Evolutionary conservation across 2,329 filamentous ascomycete genomes (phyloP).

Genomic region (Talaromyces verruculosus): DNA sequence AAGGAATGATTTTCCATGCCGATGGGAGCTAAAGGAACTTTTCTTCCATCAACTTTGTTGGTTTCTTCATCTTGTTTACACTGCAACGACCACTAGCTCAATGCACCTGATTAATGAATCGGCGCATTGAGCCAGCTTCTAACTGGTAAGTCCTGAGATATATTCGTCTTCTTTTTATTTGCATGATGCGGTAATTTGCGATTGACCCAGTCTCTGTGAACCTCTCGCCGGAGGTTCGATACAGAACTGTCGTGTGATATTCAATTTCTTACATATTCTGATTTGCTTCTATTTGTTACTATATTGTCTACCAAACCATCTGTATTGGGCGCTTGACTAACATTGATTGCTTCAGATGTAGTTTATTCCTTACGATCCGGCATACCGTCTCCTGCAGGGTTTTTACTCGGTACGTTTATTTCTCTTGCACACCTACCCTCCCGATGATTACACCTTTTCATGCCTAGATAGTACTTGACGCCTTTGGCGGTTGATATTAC

Average conservation of each 20-base stretch:
- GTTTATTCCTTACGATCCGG: not conserved
- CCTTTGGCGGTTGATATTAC: slow-evolving; percentile 58
- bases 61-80: not conserved
- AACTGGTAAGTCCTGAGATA: slow-evolving; percentile 20
- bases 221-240: slow-evolving; percentile 85
- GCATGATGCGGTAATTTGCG: slow-evolving; percentile 99
- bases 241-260: slow-evolving; percentile 79
- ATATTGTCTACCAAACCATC: not conserved
- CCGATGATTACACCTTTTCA: slow-evolving; percentile 65
- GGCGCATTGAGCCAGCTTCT: not conserved
- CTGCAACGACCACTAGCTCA: not conserved
- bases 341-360: not conserved
- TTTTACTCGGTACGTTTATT: slow-evolving; percentile 30
- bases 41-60: slow-evolving; percentile 20
- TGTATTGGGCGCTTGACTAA: not conserved
- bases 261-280: slow-evolving; percentile 99
- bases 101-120: not conserved
- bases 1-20: slow-evolving; percentile 22
- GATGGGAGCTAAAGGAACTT: slow-evolving; percentile 27
- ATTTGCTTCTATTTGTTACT: slow-evolving; percentile 41
- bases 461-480: slow-evolving; percentile 70
- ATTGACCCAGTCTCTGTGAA: slow-evolving; percentile 84
- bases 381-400: too few relatives aligned
- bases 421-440: slow-evolving; percentile 30
- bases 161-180: slow-evolving; percentile 24